phyloP scores from a whole-genome alignment of 768 basidiomycete species.

The Lactarius trivialis region DNA sequence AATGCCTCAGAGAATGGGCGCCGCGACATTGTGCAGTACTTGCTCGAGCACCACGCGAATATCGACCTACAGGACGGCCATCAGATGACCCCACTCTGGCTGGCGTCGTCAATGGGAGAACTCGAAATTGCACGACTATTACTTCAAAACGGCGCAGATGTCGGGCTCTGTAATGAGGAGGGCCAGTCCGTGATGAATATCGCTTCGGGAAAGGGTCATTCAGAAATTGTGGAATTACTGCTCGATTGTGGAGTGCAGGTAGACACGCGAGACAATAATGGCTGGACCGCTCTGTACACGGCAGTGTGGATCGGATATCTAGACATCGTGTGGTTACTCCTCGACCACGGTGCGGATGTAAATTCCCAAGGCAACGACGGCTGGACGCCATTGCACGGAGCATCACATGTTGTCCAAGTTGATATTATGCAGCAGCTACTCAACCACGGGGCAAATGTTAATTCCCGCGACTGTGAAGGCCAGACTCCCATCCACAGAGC shows the following conservation, averaged over 20 bases:
- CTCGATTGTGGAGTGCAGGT: neutral
- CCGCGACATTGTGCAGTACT: neutral
- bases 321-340: no score
- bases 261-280: neutral
- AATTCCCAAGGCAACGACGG: neutral
- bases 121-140: neutral
- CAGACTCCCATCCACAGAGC: neutral
- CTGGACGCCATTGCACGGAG: neutral
- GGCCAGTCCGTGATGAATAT: neutral
- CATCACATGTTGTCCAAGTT: neutral
- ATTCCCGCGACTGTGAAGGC: neutral
- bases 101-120: neutral
- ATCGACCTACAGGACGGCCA: no score
- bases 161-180: neutral
- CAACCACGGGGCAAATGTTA: neutral
- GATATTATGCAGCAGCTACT: neutral
- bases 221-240: neutral
- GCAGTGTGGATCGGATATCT: neutral
- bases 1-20: neutral
- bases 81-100: neutral
- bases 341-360: no score
- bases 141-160: neutral
- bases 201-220: neutral
- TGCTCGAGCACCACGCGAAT: neutral
- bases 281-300: neutral